phyloP scores from a whole-genome alignment of 768 basidiomycete species.

The Tulasnella sp. region DNA sequence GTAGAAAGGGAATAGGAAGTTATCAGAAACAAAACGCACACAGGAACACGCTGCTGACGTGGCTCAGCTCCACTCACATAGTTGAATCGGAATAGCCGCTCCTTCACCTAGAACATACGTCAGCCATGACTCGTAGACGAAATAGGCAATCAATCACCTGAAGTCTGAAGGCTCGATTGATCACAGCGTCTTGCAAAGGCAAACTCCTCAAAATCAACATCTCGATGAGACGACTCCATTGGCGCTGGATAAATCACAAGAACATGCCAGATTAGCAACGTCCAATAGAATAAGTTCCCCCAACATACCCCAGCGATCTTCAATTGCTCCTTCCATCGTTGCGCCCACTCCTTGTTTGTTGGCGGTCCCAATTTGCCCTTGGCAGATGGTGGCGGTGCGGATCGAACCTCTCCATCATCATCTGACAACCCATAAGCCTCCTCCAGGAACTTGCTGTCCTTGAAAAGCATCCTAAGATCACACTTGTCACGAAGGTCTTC shows the following conservation, averaged over 20 bases:
- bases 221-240: slow-evolving; percentile 85
- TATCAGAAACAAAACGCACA: neutral
- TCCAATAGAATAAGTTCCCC: neutral
- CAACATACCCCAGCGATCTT: slow-evolving; percentile 75
- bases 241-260: slow-evolving; percentile 47
- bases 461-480: slow-evolving; percentile 71
- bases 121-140: neutral
- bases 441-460: slow-evolving; percentile 51
- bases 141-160: slow-evolving; percentile 32
- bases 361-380: slow-evolving; percentile 70
- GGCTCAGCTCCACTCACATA: slow-evolving; percentile 51
- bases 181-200: slow-evolving; percentile 46
- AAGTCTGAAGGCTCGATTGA: slow-evolving; percentile 60
- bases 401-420: neutral
- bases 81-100: slow-evolving; percentile 89
- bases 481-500: slow-evolving; percentile 92
- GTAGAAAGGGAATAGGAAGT: neutral
- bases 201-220: slow-evolving; percentile 74
- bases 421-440: slow-evolving; percentile 39
- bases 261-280: neutral
- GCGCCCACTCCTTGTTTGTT: slow-evolving; percentile 62
- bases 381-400: slow-evolving; percentile 28
- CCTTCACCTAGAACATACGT: slow-evolving; percentile 51
- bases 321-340: slow-evolving; percentile 67
- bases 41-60: neutral